Percentiles rank a stretch among this genome's conserved stretches.
These are phyloP conservation scores for Monascus ruber DNA, from an alignment of 2,329 filamentous ascomycete genomes.

Conservation along the genomic window DNA sequence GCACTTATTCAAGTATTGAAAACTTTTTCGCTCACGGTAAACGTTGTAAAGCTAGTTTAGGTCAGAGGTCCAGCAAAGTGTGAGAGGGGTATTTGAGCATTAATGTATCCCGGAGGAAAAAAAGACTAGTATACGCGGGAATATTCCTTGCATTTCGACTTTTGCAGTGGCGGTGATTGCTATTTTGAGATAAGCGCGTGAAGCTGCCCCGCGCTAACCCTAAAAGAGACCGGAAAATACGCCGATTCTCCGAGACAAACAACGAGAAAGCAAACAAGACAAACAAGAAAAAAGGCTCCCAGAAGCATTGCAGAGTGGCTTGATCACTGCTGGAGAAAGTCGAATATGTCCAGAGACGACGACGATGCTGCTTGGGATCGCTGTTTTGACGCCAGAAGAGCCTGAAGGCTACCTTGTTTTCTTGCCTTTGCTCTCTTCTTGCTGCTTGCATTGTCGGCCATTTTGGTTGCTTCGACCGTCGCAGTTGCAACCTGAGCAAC, in stretches of 20 bases:
- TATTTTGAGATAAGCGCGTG: neutral
- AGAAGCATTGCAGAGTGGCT: neutral
- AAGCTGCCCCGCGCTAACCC: slow-evolving; percentile 24
- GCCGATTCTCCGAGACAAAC: neutral
- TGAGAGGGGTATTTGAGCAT: too few species aligned
- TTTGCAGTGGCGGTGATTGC: slow-evolving; percentile 8
- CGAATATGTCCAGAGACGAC: slow-evolving; percentile 40
- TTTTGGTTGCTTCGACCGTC: slow-evolving; percentile 9
- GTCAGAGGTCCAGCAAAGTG: too few species aligned
- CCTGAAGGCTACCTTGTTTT: slow-evolving; percentile 43
- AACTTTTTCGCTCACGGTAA: too few species aligned
- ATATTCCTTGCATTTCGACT: slow-evolving; percentile 19
- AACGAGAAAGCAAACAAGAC: neutral
- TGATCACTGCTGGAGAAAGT: slow-evolving; percentile 38
- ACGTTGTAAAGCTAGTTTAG: too few species aligned
- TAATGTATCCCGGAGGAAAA: slow-evolving; percentile 6
- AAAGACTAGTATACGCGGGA: slow-evolving; percentile 13
- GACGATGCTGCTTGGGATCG: slow-evolving; percentile 14
- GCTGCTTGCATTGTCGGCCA: slow-evolving; percentile 35
- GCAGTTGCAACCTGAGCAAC: slow-evolving; percentile 2
- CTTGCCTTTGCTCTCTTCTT: slow-evolving; percentile 46
- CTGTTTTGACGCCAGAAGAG: slow-evolving; percentile 38
- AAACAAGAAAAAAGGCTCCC: slow-evolving; percentile 1
- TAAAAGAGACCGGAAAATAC: slow-evolving; percentile 3
- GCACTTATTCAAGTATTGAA: too few species aligned